Evolutionary conservation across 2,329 filamentous ascomycete genomes (phyloP), one percentile per base, ranked within the genome.

Genomic region (Fusarium buharicum): DNA sequence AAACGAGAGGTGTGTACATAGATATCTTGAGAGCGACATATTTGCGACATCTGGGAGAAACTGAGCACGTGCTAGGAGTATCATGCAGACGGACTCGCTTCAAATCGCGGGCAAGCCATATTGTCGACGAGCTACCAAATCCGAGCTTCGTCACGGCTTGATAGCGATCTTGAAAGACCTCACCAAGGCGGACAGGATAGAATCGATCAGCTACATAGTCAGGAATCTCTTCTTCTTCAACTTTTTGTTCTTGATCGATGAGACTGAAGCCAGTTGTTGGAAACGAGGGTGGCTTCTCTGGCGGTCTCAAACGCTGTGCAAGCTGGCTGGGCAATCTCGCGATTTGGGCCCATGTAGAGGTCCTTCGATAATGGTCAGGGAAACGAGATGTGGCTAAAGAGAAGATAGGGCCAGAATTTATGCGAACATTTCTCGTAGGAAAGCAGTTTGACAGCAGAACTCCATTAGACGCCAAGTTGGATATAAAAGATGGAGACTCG

Each of bases 91-190:
- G 4, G 12, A 16, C 16, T 4, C 12, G 51, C 55, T 3, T 48
- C 1, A 63, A 13, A 4, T 65, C 59, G n/a, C 43, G 72, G 6
- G 76, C 77, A 13, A 81, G 70, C 77, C 78, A 81, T 16, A 79
- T 76, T 0, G 78, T 81, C 6, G 77, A 81, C 7, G 69, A 74
- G 14, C 67, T 65, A 18, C 79, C 78, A 64, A 66, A 81, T 10
- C 78, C 78, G 8, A 81, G 63, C 53, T 81, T 81, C 1, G 73
- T 68, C 0, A 79, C 49, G 0, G 72, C 50, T 64, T 81, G 73
- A 48, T 73, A 82, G 4, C 68, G 59, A n/a, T 69, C 52, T 3
- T 71, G 65, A 4, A 79, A 72, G 1, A 77, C 56, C 12, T 81
- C 70, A 3, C 78, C 76, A 1, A 77, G 62, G 1, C 63, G 70